phyloP scores from a whole-genome alignment of 2,329 filamentous ascomycete species.

The Reticulascus tulasneorum region DNA sequence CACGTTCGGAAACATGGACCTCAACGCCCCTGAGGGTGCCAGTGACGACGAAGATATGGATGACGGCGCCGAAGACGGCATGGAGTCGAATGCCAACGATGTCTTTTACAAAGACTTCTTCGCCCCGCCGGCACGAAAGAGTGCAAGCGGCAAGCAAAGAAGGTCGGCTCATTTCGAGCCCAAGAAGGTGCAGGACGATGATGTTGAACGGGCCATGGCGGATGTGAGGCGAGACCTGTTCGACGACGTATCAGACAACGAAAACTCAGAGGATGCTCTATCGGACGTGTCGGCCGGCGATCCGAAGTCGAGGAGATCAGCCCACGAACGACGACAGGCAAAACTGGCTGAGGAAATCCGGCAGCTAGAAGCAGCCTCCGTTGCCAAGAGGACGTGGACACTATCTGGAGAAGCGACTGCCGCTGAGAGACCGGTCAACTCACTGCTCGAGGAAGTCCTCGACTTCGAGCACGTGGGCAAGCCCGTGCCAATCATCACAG shows the following conservation, averaged over 20 bases:
- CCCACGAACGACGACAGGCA: conserved; percentile 82
- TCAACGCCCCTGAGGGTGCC: conserved; percentile 68
- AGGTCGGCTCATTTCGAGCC: conserved; percentile 37
- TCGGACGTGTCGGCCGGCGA: conserved; percentile 66
- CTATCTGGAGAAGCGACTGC: conserved; percentile 84
- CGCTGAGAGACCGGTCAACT: conserved; percentile 80
- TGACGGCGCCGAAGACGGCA: conserved; percentile 51
- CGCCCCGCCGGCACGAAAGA: conserved; percentile 74
- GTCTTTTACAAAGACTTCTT: conserved; percentile 94
- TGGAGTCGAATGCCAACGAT: conserved; percentile 72
- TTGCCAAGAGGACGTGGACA: conserved; percentile 88
- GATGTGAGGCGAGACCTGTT: conserved; percentile 88
- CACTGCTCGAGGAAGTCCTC: conserved; percentile 87
- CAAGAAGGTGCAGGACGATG: conserved; percentile 51
- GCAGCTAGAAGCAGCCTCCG: conserved; percentile 80
- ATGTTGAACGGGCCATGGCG: conserved; percentile 78
- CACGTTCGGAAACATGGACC: conserved; percentile 75
- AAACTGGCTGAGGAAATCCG: conserved; percentile 88
- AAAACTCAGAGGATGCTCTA: conserved; percentile 61
- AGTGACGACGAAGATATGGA: conserved; percentile 59
- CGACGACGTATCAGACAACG: conserved; percentile 66
- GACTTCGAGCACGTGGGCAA: conserved; percentile 96
- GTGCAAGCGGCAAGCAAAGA: conserved; percentile 43
- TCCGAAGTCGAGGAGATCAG: conserved; percentile 70
- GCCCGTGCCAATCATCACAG: conserved; percentile 88